phyloP scores from a whole-genome alignment of 257 asterid species.

The Fraxinus quadrangulata region DNA sequence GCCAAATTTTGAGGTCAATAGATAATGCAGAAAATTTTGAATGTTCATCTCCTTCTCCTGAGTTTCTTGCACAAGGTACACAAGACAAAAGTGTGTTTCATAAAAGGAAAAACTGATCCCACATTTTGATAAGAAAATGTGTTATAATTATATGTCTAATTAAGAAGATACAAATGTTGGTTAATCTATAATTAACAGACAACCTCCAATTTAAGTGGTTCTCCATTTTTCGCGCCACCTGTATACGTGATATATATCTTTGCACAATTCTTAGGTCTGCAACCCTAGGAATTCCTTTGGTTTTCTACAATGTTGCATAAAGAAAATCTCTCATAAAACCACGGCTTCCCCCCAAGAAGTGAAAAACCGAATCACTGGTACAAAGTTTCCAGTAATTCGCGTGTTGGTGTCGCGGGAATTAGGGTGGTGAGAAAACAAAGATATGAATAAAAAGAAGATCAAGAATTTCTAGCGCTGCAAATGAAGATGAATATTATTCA shows the following conservation, averaged over 20 bases:
- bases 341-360: background rate
- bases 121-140: no score
- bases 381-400: background rate
- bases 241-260: background rate
- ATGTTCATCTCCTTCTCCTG: no score
- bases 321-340: background rate
- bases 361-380: background rate
- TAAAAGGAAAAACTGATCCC: no score
- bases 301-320: background rate
- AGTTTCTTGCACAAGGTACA: no score
- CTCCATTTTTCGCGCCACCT: background rate
- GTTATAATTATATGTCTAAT: background rate
- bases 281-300: background rate
- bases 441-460: background rate
- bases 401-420: background rate
- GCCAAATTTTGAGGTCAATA: no score
- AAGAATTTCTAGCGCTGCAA: background rate
- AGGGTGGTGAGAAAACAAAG: background rate
- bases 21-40: no score
- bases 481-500: background rate
- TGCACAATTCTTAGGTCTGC: background rate
- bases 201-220: conserved; percentile 1
- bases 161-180: background rate
- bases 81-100: no score
- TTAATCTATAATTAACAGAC: background rate